Percentiles rank a stretch among this genome's conserved stretches.
phyloP scores from a whole-genome alignment of 306 rosid genomes.

The Dryas drummondii region DNA sequence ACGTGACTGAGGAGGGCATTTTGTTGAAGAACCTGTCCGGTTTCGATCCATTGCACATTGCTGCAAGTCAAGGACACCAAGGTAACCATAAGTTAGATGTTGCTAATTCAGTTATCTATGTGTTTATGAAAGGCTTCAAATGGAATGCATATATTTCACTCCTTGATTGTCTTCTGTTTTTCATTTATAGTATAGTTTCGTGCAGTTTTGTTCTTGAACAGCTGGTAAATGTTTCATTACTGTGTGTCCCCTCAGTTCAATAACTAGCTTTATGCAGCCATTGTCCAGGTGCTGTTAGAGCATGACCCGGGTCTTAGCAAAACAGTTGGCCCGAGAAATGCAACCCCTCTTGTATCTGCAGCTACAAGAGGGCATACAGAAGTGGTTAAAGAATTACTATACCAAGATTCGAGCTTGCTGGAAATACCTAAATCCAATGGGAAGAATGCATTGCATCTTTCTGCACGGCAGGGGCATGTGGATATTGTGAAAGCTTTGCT shows the following conservation, averaged over 20 bases:
- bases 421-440: slow-evolving; percentile 75
- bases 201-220: neutral
- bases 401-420: slow-evolving; percentile 52
- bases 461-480: slow-evolving; percentile 83
- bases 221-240: neutral
- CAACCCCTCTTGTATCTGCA: slow-evolving; percentile 82
- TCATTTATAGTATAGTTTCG: neutral
- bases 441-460: slow-evolving; percentile 80
- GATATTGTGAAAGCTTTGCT: slow-evolving; percentile 55
- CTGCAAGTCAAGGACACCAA: slow-evolving; percentile 76
- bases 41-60: slow-evolving; percentile 69
- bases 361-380: slow-evolving; percentile 69
- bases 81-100: slow-evolving; percentile 34
- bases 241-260: neutral
- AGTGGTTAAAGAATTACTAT: slow-evolving; percentile 56
- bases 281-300: slow-evolving; percentile 61
- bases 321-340: slow-evolving; percentile 74
- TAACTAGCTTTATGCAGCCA: slow-evolving; percentile 35
- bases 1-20: slow-evolving; percentile 45
- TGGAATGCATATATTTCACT: neutral
- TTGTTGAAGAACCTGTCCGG: slow-evolving; percentile 62
- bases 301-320: slow-evolving; percentile 64
- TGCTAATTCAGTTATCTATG: neutral
- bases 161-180: no score
- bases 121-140: neutral